Percentiles rank a stretch among this genome's conserved stretches.
Evolutionary conservation across 2,329 filamentous ascomycete species (phyloP).

Genomic region (Phaeosphaeria sp.): DNA sequence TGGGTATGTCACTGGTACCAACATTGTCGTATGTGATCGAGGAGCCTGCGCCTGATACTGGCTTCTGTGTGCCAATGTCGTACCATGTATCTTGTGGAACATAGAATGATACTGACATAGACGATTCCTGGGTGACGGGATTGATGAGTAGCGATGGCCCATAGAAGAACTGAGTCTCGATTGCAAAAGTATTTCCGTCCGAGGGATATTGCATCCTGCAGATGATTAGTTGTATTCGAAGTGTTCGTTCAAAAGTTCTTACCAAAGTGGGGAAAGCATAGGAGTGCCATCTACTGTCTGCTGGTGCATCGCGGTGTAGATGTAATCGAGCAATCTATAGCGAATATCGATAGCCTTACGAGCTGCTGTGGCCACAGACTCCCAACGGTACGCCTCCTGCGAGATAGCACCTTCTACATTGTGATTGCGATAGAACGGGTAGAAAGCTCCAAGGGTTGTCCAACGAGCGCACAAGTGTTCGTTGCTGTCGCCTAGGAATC

Average conservation of each 20-base stretch:
- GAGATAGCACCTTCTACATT: slow-evolving; percentile 67
- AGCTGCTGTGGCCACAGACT: slow-evolving; percentile 68
- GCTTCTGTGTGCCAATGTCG: slow-evolving; percentile 43
- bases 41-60: slow-evolving; percentile 46
- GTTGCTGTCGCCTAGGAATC: slow-evolving; percentile 71
- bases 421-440: slow-evolving; percentile 78
- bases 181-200: slow-evolving; percentile 58
- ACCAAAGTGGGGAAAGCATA: slow-evolving; percentile 72
- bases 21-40: slow-evolving; percentile 56
- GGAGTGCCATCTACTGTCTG: slow-evolving; percentile 70
- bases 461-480: slow-evolving; percentile 76
- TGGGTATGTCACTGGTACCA: slow-evolving; percentile 62
- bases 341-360: slow-evolving; percentile 72
- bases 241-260: slow-evolving; percentile 37
- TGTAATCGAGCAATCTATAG: slow-evolving; percentile 79
- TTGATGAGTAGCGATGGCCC: slow-evolving; percentile 64
- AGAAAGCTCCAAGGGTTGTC: slow-evolving; percentile 74
- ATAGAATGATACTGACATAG: slow-evolving; percentile 62
- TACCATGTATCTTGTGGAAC: slow-evolving; percentile 64
- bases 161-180: slow-evolving; percentile 65
- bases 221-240: slow-evolving; percentile 2
- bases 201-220: slow-evolving; percentile 67
- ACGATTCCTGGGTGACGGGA: slow-evolving; percentile 60
- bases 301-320: slow-evolving; percentile 73
- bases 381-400: slow-evolving; percentile 66